Evolutionary conservation across 768 basidiomycete genomes (phyloP).

Genomic region (Mycena chlorophos): DNA sequence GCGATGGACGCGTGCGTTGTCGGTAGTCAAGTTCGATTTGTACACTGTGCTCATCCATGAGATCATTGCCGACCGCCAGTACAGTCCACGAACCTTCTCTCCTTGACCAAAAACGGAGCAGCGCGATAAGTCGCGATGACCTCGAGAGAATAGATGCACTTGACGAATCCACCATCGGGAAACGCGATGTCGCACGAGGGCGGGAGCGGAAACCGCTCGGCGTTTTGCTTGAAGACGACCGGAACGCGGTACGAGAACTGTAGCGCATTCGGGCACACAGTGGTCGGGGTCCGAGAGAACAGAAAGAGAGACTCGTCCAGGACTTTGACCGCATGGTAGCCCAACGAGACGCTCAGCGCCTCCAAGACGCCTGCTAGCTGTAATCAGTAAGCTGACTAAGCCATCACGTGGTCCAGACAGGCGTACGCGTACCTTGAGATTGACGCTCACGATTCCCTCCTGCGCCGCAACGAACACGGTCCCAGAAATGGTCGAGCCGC

Average conservation of each 20-base stretch:
- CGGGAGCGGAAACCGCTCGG: conserved; percentile 4
- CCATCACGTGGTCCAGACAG: neutral
- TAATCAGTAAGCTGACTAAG: neutral
- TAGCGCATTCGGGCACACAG: conserved; percentile 2
- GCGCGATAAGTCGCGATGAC: neutral
- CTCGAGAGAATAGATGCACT: conserved; percentile 10
- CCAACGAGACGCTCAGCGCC: conserved; percentile 4
- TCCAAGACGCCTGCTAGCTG: conserved; percentile 13
- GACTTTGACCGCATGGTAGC: conserved; percentile 1
- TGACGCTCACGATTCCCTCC: neutral
- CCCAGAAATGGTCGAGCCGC: neutral
- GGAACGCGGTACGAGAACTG: conserved; percentile 12
- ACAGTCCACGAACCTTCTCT: conserved; percentile 5
- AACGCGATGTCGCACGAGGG: conserved; percentile 16
- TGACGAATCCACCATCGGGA: conserved; percentile 5
- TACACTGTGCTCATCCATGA: neutral
- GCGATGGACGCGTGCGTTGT: conserved; percentile 14
- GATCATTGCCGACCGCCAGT: neutral
- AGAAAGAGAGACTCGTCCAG: neutral
- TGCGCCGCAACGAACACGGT: neutral
- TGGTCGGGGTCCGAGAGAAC: conserved; percentile 1
- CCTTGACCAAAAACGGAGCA: conserved; percentile 1
- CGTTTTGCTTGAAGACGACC: neutral
- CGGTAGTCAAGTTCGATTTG: conserved; percentile 14
- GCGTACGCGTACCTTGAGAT: neutral